Base-by-base conservation (phyloP, 2,329 filamentous ascomycete species). In the Diaporthe vexans region DNA sequence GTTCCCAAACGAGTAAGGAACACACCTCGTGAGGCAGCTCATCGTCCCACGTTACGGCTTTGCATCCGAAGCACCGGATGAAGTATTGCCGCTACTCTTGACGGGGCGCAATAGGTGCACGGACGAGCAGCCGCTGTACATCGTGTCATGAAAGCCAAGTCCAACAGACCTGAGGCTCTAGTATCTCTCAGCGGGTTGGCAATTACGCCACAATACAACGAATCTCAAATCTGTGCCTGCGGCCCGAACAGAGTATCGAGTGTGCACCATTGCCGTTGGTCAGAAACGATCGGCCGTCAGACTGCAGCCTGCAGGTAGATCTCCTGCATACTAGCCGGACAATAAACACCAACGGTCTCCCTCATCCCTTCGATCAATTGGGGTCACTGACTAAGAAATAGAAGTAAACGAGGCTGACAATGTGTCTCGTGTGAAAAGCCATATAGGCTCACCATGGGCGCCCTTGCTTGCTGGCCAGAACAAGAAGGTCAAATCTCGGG, bases 61-160 rank as follows among this genome's bases (percentile, higher is more conserved):
- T 54, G 63, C 63, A 68, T 68, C 63, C 48, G 63, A 54, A 68
- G 46, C 63, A 68, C 63, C 63, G 63, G 63, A 68, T 68, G 63
- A 68, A 26, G 63, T 68, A 21, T 40, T 54, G 48, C 63, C 63
- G 48, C n/a, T 54, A n/a, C 48, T 54, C 48, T 54, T 13, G n/a
- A 68, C 17, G 63, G 63, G 63, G 61, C 46, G 63, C 63, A 67
- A 67, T 10, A 52, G n/a, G n/a, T 67, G 63, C 63, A 67, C 63
- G 48, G 63, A 54, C 63, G 48, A 54, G n/a, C 33, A 54, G 48
- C 4, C n/a, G 46, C 6, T 37, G 37, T n/a, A 21, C 29, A 40
- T 26, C 33, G 63, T 68, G 63, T 54, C 63, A 54, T 68, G 48
- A 68, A 29, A 13, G 48, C 63, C 63, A 67, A 52, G 63, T 40